Evolutionary conservation across 106 monocot genomes (phyloP).

Genomic region (Iris macrosiphon): DNA sequence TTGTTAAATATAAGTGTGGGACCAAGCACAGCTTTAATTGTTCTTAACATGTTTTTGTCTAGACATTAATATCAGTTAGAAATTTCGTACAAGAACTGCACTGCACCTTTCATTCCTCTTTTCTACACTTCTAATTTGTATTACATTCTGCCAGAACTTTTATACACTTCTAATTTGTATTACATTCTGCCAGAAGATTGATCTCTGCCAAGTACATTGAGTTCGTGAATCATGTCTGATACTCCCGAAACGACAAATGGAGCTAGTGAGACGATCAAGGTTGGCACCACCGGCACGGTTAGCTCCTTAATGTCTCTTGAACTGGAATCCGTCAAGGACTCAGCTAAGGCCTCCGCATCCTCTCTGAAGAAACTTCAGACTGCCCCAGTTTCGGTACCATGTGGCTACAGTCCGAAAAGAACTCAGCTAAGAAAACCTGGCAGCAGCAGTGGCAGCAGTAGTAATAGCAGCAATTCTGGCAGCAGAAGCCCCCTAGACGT

Average conservation of each 20-base stretch:
- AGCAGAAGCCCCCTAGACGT: constrained; percentile 1
- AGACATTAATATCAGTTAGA: background rate
- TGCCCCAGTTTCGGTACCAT: constrained; percentile 43
- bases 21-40: background rate
- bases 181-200: too few relatives aligned
- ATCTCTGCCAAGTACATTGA: too few relatives aligned
- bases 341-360: constrained; percentile 25
- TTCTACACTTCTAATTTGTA: too few relatives aligned
- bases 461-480: background rate
- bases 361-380: constrained; percentile 24
- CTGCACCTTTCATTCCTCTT: too few relatives aligned
- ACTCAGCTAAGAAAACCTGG: constrained; percentile 12
- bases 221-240: constrained; percentile 24
- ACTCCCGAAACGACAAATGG: constrained; percentile 8
- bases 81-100: background rate
- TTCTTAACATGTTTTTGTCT: background rate
- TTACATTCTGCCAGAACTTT: too few relatives aligned
- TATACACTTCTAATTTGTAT: too few relatives aligned
- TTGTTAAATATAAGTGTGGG: background rate
- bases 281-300: constrained; percentile 66
- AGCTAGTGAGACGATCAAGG: constrained; percentile 30
- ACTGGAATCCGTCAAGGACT: constrained; percentile 38
- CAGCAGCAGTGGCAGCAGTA: constrained; percentile 15
- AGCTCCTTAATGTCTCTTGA: constrained; percentile 65
- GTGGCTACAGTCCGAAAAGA: constrained; percentile 31